phyloP scores from a whole-genome alignment of 1,284 basidiomycete species.

The Ganoderma lucidum region DNA sequence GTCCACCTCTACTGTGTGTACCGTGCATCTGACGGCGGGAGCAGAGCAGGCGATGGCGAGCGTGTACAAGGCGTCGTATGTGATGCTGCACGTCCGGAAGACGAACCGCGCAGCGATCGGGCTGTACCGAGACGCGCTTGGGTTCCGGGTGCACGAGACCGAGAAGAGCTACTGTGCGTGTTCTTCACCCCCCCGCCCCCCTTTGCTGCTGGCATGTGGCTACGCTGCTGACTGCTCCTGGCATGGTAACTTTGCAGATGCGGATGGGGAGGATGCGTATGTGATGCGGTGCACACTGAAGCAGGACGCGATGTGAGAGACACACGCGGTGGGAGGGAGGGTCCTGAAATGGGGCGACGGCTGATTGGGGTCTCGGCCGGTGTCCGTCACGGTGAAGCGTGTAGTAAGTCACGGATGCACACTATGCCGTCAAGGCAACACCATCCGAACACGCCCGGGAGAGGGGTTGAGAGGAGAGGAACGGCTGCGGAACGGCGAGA shows the following conservation, averaged over 20 bases:
- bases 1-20: slow-evolving; percentile 11
- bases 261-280: slow-evolving; percentile 93
- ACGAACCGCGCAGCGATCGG: slow-evolving; percentile 87
- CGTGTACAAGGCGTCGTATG: slow-evolving; percentile 77
- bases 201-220: not conserved
- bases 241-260: slow-evolving; percentile 58
- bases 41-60: slow-evolving; percentile 87
- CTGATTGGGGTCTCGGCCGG: not conserved
- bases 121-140: slow-evolving; percentile 84
- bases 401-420: not conserved
- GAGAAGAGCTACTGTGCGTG: slow-evolving; percentile 87
- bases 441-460: not conserved
- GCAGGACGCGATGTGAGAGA: slow-evolving; percentile 29
- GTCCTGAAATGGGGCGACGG: not conserved
- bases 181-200: not conserved
- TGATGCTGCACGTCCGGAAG: slow-evolving; percentile 87
- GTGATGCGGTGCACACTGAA: slow-evolving; percentile 81
- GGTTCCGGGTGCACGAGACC: slow-evolving; percentile 78
- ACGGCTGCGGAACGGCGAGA: not conserved
- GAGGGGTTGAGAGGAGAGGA: not conserved
- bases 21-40: not conserved
- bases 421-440: slow-evolving; percentile 3
- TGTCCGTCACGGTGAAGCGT: slow-evolving; percentile 5
- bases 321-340: not conserved
- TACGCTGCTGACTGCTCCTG: not conserved